Evolutionary conservation across 768 basidiomycete species (phyloP).

Genomic region (Solioccasus polychromus): DNA sequence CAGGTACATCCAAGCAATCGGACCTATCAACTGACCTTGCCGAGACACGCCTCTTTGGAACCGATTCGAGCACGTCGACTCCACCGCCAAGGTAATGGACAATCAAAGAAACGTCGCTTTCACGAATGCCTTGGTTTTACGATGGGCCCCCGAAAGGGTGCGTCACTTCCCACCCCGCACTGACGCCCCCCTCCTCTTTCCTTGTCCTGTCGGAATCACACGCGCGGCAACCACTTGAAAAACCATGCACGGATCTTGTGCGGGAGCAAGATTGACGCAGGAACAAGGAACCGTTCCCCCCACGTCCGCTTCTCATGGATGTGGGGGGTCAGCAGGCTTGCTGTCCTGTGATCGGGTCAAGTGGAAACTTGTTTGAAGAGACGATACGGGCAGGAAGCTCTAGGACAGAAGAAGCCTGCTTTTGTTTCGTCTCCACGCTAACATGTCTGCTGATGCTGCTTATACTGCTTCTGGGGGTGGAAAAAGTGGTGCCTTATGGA

Average conservation of each 20-base stretch:
- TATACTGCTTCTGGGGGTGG: too few species aligned
- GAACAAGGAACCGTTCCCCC: slow-evolving; percentile 8
- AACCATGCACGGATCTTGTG: slow-evolving; percentile 35
- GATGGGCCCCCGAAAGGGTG: too few species aligned
- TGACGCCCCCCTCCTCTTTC: slow-evolving; percentile 15
- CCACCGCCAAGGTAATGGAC: slow-evolving; percentile 9
- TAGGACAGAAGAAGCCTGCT: slow-evolving; percentile 22
- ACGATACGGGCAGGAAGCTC: neutral
- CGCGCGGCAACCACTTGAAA: slow-evolving; percentile 18
- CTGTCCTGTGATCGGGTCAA: neutral
- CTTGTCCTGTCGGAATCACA: slow-evolving; percentile 17
- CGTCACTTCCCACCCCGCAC: slow-evolving; percentile 28
- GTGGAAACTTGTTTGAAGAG: neutral
- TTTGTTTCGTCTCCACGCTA: slow-evolving; percentile 32
- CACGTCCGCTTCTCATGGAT: slow-evolving; percentile 26
- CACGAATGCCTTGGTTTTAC: too few species aligned
- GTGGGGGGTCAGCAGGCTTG: too few species aligned
- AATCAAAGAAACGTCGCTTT: too few species aligned
- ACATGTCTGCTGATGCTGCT: too few species aligned
- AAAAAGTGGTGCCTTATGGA: too few species aligned
- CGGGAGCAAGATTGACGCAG: slow-evolving; percentile 20
- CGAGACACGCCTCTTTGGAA: slow-evolving; percentile 15
- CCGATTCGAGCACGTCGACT: slow-evolving; percentile 16
- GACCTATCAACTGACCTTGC: neutral
- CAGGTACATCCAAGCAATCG: slow-evolving; percentile 2